phyloP scores from a whole-genome alignment of 2,329 filamentous ascomycete genomes.

The Sporothrix dimorphospora region DNA sequence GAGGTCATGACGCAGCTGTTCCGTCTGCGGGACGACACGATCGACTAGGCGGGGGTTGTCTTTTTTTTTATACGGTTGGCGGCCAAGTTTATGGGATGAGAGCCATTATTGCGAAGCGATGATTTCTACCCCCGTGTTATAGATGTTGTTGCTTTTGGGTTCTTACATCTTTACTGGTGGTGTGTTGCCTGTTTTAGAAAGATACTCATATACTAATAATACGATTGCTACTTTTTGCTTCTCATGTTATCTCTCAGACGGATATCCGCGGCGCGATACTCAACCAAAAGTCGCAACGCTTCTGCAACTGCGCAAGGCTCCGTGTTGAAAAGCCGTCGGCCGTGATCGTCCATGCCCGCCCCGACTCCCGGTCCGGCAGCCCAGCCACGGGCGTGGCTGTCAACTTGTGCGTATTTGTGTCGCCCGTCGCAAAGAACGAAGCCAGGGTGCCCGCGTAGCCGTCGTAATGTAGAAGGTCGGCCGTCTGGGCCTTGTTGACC shows the following conservation, averaged over 20 bases:
- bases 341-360: conserved; percentile 56
- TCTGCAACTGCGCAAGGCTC: conserved; percentile 44
- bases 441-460: conserved; percentile 62
- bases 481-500: conserved; percentile 55
- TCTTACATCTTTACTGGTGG: not conserved
- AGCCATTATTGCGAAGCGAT: not conserved
- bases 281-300: conserved; percentile 59
- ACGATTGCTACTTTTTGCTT: not conserved
- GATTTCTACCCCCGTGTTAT: not conserved
- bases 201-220: not conserved
- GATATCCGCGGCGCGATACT: conserved; percentile 42
- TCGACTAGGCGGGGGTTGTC: conserved; percentile 49
- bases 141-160: not conserved
- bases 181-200: not conserved
- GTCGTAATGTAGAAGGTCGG: conserved; percentile 57
- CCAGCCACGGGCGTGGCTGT: conserved; percentile 48
- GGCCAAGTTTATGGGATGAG: too few relatives aligned
- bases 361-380: conserved; percentile 49
- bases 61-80: not conserved
- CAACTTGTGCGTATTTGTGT: conserved; percentile 61
- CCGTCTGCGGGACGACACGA: conserved; percentile 69
- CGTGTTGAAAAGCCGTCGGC: conserved; percentile 49
- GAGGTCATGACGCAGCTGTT: conserved; percentile 80
- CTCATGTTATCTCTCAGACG: not conserved
- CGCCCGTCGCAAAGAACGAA: conserved; percentile 61